Evolutionary conservation across 177 flowering plant genomes (phyloP).

Genomic region (Vitis hybrid): DNA sequence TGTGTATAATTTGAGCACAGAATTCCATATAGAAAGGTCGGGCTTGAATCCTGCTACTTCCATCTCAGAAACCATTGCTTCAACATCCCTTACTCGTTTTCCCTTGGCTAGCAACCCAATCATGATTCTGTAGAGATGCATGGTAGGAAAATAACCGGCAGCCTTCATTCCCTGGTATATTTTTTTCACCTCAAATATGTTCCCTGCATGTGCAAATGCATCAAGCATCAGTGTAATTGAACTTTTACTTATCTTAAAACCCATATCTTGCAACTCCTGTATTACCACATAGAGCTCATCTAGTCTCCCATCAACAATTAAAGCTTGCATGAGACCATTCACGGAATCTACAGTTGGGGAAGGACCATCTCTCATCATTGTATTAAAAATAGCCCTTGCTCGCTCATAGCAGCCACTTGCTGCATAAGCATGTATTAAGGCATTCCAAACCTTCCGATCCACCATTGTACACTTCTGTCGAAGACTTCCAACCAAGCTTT

Average conservation of each 20-base stretch:
- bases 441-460: conserved; percentile 85
- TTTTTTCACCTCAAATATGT: conserved; percentile 89
- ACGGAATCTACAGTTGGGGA: conserved; percentile 79
- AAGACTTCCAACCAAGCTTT: conserved; percentile 62
- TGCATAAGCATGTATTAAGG: conserved; percentile 84
- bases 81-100: conserved; percentile 85
- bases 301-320: conserved; percentile 76
- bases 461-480: conserved; percentile 38
- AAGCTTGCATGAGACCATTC: conserved; percentile 79
- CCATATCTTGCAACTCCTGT: conserved; percentile 95
- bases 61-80: conserved; percentile 85
- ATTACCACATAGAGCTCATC: conserved; percentile 84
- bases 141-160: conserved; percentile 90
- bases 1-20: conserved; percentile 69
- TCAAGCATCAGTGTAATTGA: conserved; percentile 90
- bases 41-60: conserved; percentile 85
- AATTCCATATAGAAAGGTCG: conserved; percentile 76
- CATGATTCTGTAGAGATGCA: conserved; percentile 85
- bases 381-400: conserved; percentile 87
- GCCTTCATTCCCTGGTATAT: conserved; percentile 94
- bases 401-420: conserved; percentile 83
- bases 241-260: conserved; percentile 86
- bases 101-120: conserved; percentile 64
- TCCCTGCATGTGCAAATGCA: conserved; percentile 74
- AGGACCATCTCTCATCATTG: conserved; percentile 95